Evolutionary conservation across 441 rosid genomes (phyloP).

Genomic region (Omphalea diandra): DNA sequence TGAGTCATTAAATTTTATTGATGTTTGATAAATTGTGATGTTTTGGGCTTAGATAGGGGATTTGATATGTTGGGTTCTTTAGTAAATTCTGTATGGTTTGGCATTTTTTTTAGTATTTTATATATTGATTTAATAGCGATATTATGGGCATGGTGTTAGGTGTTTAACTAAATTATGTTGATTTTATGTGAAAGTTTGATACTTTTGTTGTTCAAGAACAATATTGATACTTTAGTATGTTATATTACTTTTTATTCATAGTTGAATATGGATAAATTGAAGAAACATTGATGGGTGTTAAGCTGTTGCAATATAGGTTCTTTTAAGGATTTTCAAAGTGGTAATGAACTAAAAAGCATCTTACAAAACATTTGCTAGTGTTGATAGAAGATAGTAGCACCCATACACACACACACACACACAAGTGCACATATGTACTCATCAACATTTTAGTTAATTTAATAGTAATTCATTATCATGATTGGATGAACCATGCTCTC

Average conservation of each 20-base stretch:
- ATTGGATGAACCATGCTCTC: not conserved
- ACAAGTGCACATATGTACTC: too few species aligned
- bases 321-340: not conserved
- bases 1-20: slow-evolving; percentile 29
- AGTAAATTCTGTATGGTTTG: too few species aligned
- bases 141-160: too few species aligned
- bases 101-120: too few species aligned
- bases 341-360: not conserved
- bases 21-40: not conserved
- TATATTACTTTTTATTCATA: not conserved
- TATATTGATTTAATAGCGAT: too few species aligned
- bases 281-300: not conserved
- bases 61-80: not conserved
- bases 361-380: not conserved
- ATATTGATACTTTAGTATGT: too few species aligned
- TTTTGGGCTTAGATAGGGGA: not conserved
- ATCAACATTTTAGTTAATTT: not conserved
- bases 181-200: not conserved
- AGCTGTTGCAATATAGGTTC: not conserved
- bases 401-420: too few species aligned
- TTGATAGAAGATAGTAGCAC: too few species aligned
- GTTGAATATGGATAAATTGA: not conserved
- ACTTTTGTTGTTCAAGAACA: too few species aligned
- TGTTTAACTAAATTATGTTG: not conserved
- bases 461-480: not conserved